Conservation (phyloP, 179 eudicot species). For the Corrigiola litoralis region DNA sequence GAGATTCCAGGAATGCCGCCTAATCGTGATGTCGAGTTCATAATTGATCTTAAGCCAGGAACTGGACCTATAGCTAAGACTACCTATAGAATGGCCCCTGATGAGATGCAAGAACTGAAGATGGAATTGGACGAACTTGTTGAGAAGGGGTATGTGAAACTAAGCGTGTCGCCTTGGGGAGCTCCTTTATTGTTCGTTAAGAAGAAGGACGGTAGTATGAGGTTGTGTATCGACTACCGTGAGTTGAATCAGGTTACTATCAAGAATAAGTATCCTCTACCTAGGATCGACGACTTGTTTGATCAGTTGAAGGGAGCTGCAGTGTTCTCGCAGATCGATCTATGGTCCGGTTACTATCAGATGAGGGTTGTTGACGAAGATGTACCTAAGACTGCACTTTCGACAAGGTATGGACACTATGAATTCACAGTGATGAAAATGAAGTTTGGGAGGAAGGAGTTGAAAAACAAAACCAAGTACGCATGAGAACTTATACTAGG, state of each 20-base stretch:
- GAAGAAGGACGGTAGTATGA: neutral
- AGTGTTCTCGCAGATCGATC: neutral
- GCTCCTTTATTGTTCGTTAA: neutral
- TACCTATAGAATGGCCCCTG: neutral
- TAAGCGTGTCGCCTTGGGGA: neutral
- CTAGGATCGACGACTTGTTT: neutral
- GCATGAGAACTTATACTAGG: too few relatives aligned
- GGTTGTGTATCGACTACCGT: neutral
- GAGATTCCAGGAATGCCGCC: too few relatives aligned
- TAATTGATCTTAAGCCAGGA: neutral
- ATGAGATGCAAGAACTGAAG: neutral
- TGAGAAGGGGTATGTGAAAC: neutral
- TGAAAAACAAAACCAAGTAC: too few relatives aligned
- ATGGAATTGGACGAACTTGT: neutral
- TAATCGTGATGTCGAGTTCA: neutral
- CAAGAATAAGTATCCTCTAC: neutral
- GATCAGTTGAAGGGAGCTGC: neutral
- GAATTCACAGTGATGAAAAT: neutral
- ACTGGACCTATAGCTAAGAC: neutral
- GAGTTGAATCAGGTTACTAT: neutral
- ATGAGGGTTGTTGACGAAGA: neutral
- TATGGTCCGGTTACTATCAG: neutral
- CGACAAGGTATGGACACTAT: neutral
- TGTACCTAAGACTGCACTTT: neutral
- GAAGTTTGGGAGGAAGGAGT: too few relatives aligned